Evolutionary conservation across 495 filamentous ascomycete species (phyloP), one percentile per base, ranked within the genome.

Genomic region (Penicillium ucsense): DNA sequence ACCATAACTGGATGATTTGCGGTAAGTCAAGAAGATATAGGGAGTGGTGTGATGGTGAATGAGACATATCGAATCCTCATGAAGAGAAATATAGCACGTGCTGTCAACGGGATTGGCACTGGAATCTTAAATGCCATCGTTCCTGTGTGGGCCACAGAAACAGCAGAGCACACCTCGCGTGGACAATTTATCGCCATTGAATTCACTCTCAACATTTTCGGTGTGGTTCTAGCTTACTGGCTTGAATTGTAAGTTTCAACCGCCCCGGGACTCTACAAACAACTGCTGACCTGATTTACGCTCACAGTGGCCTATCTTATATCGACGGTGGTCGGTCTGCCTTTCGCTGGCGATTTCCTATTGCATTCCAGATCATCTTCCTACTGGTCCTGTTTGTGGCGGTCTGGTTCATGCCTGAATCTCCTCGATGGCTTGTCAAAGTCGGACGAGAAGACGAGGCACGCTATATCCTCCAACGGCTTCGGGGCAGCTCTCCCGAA

Each of bases 211-310:
- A 86, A 87, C 53, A 86, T 86, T 49, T 81, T 85, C 36, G 83
- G 84, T 58, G 82, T 87, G 4, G 82, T 85, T 3, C 66, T 86
- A 12, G 83, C 82, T 5, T 86, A 85, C 50, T 86, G 83, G 83
- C 67, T 86, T 28, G 82, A 85, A 56, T 87, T 81, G 73, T 78
- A 60, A 33, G 74, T 68, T 6, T 8, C 9, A 36, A 3, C 37
- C 7, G 31, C 48, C 32, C 29, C 9, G 28, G 20, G 28, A 3
- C 29, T 2, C 1, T 6, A 10, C 29, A 4, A 35, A 11, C 5
- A 7, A 29, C 34, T n/a, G 34, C 50, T 62, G 50, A 65, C 36
- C 9, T 30, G 9, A 2, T 20, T 12, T 4, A n/a, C 33, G 30
- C 5, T 43, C 0, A 0, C 6, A 72, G 72, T 55, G 80, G 79